Conservation (phyloP, 2,329 filamentous ascomycete genomes). For the Fusarium nisikadoi region DNA sequence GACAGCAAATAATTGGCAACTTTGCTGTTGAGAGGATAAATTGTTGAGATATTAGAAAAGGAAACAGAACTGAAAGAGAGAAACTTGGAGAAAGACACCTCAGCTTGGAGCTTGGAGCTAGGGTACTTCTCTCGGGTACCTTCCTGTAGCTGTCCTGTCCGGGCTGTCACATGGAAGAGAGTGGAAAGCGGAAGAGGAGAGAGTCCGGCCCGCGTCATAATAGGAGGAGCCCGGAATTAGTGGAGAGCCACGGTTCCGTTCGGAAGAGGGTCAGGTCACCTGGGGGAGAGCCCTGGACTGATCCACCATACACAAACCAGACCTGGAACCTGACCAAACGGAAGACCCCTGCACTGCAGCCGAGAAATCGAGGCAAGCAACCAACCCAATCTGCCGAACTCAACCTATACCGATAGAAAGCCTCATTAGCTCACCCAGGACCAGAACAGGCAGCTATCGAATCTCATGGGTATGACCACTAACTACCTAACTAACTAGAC, state of each 20-base stretch:
- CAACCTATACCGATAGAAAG: not conserved
- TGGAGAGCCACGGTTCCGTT: not conserved
- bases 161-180: constrained; percentile 36
- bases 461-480: not conserved
- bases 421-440: not conserved
- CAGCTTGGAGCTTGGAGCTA: constrained; percentile 5
- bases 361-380: not conserved
- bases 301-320: constrained; percentile 10
- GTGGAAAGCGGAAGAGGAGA: constrained; percentile 34
- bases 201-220: constrained; percentile 29
- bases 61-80: not conserved
- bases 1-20: not conserved
- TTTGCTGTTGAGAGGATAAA: constrained; percentile 8
- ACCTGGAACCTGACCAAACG: not conserved
- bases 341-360: constrained; percentile 29
- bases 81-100: not conserved
- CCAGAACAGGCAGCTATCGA: not conserved
- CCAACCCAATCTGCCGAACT: not conserved
- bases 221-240: constrained; percentile 10
- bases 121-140: not conserved
- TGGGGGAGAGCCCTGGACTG: constrained; percentile 5
- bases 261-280: constrained; percentile 9
- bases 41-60: not conserved
- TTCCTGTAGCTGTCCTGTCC: constrained; percentile 6
- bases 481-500: not conserved